phyloP scores from a whole-genome alignment of 768 basidiomycete species.

The Scleroderma bovista region DNA sequence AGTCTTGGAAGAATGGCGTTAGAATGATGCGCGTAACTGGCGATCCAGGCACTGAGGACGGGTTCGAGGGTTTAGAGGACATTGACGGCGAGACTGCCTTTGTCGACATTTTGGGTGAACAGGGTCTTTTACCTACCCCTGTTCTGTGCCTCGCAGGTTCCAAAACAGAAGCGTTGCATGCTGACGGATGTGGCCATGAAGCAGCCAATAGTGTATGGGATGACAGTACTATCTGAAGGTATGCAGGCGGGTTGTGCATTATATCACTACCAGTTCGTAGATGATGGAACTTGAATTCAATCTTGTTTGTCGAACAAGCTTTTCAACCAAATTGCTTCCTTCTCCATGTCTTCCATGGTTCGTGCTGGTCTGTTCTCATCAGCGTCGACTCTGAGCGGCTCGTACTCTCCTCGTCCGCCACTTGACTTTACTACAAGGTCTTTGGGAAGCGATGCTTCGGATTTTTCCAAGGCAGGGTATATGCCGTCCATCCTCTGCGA shows the following conservation, averaged over 20 bases:
- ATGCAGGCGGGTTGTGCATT: neutral
- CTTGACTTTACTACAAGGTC: conserved; percentile 28
- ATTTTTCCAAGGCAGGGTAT: conserved; percentile 71
- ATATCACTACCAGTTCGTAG: no score
- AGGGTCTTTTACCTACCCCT: conserved; percentile 19
- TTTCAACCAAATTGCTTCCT: conserved; percentile 67
- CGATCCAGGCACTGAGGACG: conserved; percentile 24
- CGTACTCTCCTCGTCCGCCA: conserved; percentile 15
- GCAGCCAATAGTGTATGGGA: conserved; percentile 28
- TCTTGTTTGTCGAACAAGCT: conserved; percentile 40
- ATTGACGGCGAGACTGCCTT: conserved; percentile 27
- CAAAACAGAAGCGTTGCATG: conserved; percentile 21
- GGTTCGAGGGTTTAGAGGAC: conserved; percentile 31
- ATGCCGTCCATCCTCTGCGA: conserved; percentile 61
- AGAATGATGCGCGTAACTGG: conserved; percentile 38
- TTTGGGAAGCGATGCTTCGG: conserved; percentile 46
- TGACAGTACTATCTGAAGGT: neutral
- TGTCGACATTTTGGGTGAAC: conserved; percentile 8
- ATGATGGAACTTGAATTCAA: no score
- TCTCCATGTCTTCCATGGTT: conserved; percentile 69
- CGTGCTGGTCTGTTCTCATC: conserved; percentile 64
- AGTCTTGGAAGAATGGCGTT: conserved; percentile 43
- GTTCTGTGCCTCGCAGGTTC: conserved; percentile 37
- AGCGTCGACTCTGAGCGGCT: conserved; percentile 55
- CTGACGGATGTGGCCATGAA: conserved; percentile 35